Base-by-base conservation (phyloP, 495 filamentous ascomycete species). In the Penicillium malachiteum region DNA sequence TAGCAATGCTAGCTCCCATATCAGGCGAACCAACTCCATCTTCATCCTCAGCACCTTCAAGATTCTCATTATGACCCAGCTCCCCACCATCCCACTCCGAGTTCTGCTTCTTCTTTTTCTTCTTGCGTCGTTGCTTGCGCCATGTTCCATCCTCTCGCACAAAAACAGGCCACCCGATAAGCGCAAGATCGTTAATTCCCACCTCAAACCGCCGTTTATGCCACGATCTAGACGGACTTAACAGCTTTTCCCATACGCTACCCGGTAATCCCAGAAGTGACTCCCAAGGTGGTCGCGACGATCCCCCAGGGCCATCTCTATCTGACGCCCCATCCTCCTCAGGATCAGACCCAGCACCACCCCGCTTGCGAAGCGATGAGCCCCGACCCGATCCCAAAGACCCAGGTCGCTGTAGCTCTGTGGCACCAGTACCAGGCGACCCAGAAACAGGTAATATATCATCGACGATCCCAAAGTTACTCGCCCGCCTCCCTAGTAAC, bases 141-240 rank as follows among this genome's bases (percentile, higher is more conserved):
- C 94, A 97, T 41, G 76, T 74, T 1, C 92, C 94, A 73, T 95
- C 92, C 54, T 90, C 86, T 5, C 87, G 83, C 39, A 94, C 86
- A 67, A 92, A 93, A 37, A 96, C 84, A 13, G 94, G 94, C 73
- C 88, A 90, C 3, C 92, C 89, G 7, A 96, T 79, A 65, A 94
- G 96, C 42, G 87, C 84, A 44, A 94, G 72, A 54, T 89, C 88
- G 62, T 96, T 91, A 5, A 97, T 77, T 3, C 86, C 87, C 47
- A 97, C 77, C 66, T 97, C 91, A 65, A 96, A 96, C 13, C 86
- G 84, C 56, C 83, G 83, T 74, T 94, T 93, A 65, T 96, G 89
- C 73, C 86, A 92, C n/a, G 84, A 82, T 46, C 81, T 75, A 49
- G 84, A 82, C 10, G 94, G 94, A 38, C 87, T 91, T 50, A 98